A percentile compares a stretch with the other conserved stretches of the same genome.
Evolutionary conservation across 1,284 basidiomycete species (phyloP).

Genomic region (Pyrrhoderma lamaoense): DNA sequence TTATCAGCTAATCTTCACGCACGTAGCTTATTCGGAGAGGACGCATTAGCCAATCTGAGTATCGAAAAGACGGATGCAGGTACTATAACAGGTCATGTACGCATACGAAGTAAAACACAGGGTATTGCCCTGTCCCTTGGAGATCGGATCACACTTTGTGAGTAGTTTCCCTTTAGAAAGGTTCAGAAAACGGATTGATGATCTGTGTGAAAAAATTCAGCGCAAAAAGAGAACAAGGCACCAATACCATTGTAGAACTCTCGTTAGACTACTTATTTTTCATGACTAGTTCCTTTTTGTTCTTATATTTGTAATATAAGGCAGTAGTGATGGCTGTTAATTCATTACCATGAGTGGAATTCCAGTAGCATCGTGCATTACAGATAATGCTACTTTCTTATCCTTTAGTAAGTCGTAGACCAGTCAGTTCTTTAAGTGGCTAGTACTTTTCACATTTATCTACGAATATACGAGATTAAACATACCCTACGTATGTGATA

Average conservation of each 20-base stretch:
- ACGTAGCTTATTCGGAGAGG: constrained; percentile 90
- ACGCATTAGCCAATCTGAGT: constrained; percentile 93
- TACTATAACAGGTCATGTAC: constrained; percentile 81
- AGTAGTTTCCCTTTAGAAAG: constrained; percentile 21
- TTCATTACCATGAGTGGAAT: too few species aligned
- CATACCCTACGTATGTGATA: too few species aligned
- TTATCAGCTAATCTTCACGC: constrained; percentile 93
- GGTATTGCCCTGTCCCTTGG: constrained; percentile 93
- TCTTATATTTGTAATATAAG: too few species aligned
- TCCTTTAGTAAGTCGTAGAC: too few species aligned
- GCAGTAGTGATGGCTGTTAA: too few species aligned
- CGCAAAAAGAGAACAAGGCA: constrained; percentile 60
- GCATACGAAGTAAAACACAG: constrained; percentile 91
- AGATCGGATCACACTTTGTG: constrained; percentile 87
- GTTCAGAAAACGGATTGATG: not conserved
- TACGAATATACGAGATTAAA: too few species aligned
- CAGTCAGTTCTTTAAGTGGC: too few species aligned
- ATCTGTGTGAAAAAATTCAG: constrained; percentile 25
- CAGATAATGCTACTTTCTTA: too few species aligned
- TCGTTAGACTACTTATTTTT: not conserved
- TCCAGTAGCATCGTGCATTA: too few species aligned
- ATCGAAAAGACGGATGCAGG: constrained; percentile 86
- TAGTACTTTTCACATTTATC: too few species aligned
- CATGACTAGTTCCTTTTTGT: not conserved
- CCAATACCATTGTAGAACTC: constrained; percentile 25